Evolutionary conservation across 768 basidiomycete genomes (phyloP).

Genomic region (Candolleomyces efflorescens): DNA sequence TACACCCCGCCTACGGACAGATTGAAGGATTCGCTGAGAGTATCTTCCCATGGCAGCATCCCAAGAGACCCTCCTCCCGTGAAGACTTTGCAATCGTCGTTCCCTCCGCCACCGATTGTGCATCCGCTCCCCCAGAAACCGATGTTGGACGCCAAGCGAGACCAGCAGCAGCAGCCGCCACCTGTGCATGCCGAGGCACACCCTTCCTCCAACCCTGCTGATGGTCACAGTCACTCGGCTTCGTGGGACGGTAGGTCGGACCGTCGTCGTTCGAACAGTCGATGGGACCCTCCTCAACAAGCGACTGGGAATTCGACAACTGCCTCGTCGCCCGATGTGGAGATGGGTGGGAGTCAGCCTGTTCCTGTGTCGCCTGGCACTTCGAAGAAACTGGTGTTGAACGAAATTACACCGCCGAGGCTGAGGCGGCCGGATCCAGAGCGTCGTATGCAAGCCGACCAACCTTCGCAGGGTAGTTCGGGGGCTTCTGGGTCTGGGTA

Average conservation of each 20-base stretch:
- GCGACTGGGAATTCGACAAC: not conserved
- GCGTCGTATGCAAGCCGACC: not conserved
- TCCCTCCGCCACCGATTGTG: not conserved
- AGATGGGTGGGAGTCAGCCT: too few species aligned
- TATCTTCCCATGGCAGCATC: not conserved
- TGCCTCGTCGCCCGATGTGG: not conserved
- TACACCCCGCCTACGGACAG: not conserved
- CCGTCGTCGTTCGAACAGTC: not conserved
- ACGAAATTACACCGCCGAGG: not conserved
- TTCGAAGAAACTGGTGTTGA: not conserved
- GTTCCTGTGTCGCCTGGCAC: not conserved
- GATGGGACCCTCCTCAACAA: not conserved
- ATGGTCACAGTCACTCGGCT: not conserved
- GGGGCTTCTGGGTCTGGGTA: not conserved
- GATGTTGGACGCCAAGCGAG: not conserved
- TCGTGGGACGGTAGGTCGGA: not conserved
- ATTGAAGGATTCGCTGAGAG: not conserved
- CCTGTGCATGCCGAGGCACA: not conserved
- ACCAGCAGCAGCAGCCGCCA: not conserved
- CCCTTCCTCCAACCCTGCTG: not conserved
- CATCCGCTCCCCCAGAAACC: constrained; percentile 6
- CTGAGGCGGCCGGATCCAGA: not conserved
- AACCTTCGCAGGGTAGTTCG: not conserved
- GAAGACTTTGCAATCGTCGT: not conserved
- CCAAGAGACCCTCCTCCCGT: not conserved